Evolutionary conservation across 805 yeast genomes (phyloP), one percentile per base, ranked within the genome.

Genomic region (Candida gorgasii): DNA sequence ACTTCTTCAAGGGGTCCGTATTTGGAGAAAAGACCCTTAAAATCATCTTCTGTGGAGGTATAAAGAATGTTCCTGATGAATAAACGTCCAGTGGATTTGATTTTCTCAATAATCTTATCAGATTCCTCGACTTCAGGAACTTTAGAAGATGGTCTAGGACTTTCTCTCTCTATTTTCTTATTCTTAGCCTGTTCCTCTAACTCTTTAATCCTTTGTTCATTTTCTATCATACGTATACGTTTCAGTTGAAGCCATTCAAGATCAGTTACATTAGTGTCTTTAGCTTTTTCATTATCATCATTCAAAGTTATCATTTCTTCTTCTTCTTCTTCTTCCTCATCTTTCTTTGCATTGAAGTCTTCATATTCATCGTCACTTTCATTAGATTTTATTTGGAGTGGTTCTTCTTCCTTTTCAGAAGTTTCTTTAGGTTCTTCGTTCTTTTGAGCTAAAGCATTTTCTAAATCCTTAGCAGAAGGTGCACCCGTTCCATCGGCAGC

Each of bases 61-160:
- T 89, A 93, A 4, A 82, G 72, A 36, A 93, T 84, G 57, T 93
- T 93, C 69, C 99, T 80, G 37, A 93, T 63, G 62, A 93, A 93
- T 36, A 93, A 69, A 49, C 99, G 79, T 5, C 95, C 92, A 0
- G 96, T 85, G 43, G 73, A 63, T 15, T 67, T 61, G 33, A 89
- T 83, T 45, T 79, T 76, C 20, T 67, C 65, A 11, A 74, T 72
- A 3, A 69, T 67, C 18, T 62, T 58, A 1, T 73, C 53, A 13
- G 20, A n/a, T n/a, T n/a, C 39, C 35, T 49, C 48, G 39, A 23
- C 22, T 23, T n/a, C 33, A 24, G 32, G 16, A 11, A 15, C 23
- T 27, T 48, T 42, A 39, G 51, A 16, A 20, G 28, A 24, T 36
- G 27, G 2, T 44, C 15, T 48, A 16, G 45, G 35, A 33, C 37